Conservation (phyloP, 257 asterid genomes). For the Solanum chmielewskii region DNA sequence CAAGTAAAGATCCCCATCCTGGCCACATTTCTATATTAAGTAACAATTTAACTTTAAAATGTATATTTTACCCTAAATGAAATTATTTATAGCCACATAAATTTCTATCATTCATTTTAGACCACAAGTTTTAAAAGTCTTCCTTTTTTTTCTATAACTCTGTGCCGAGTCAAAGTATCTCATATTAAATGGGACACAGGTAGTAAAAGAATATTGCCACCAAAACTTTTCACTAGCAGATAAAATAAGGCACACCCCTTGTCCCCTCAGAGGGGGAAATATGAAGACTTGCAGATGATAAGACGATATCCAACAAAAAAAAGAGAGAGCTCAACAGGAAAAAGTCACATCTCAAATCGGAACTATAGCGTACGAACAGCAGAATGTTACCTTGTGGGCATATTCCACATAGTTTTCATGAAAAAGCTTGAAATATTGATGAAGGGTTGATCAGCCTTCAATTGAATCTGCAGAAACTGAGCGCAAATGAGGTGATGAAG, state of each 20-base stretch:
- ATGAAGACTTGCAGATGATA: not conserved
- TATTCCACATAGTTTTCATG: slow-evolving; percentile 94
- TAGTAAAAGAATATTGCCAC: not conserved
- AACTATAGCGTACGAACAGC: not conserved
- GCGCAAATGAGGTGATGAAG: slow-evolving; percentile 59
- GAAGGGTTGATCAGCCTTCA: slow-evolving; percentile 92
- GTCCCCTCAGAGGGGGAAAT: not conserved
- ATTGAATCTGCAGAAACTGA: slow-evolving; percentile 72
- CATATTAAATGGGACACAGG: not conserved
- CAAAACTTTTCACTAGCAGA: not conserved
- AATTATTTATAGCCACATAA: not conserved
- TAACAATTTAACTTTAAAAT: not conserved
- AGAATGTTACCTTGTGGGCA: slow-evolving; percentile 73
- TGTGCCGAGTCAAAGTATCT: not conserved
- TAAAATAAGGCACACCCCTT: not conserved
- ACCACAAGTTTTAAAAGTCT: not conserved
- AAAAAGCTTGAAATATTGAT: slow-evolving; percentile 78
- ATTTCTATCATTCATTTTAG: not conserved
- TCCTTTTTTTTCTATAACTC: too few relatives aligned
- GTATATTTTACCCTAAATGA: not conserved
- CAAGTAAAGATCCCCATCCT: not conserved
- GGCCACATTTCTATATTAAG: not conserved
- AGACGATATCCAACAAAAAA: not conserved
- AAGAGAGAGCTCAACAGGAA: not conserved
- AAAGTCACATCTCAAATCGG: not conserved